Evolutionary conservation across 2,329 filamentous ascomycete species (phyloP).

Genomic region (Trichophyton rubrum): DNA sequence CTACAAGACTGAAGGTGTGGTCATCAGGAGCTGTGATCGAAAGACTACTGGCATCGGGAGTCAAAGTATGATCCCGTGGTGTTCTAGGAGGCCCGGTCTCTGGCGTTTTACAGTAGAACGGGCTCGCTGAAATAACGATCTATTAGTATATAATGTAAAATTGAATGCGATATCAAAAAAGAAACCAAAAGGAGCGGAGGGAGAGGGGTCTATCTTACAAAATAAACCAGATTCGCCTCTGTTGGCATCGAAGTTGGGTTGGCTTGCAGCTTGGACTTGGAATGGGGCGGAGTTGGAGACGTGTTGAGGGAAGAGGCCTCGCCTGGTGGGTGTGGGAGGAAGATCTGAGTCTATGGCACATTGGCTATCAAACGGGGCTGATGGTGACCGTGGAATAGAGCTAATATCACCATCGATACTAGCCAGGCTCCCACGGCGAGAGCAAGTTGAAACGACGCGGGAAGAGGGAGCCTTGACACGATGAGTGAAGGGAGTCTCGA

Average conservation of each 20-base stretch:
- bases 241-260: background rate
- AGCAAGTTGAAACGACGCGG: constrained; percentile 37
- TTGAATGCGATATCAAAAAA: background rate
- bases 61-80: constrained; percentile 60
- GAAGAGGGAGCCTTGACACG: constrained; percentile 13
- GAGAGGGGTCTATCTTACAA: constrained; percentile 29
- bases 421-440: constrained; percentile 57
- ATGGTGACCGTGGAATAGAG: constrained; percentile 46
- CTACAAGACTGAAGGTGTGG: constrained; percentile 27
- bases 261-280: background rate
- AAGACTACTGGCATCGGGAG: constrained; percentile 67
- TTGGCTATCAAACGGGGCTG: constrained; percentile 43
- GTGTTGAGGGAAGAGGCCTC: constrained; percentile 21
- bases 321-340: constrained; percentile 89
- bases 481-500: constrained; percentile 2
- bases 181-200: background rate
- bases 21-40: constrained; percentile 59
- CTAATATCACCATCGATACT: constrained; percentile 70
- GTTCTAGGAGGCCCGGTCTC: constrained; percentile 56
- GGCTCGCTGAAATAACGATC: constrained; percentile 44
- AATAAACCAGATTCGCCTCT: constrained; percentile 16
- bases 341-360: constrained; percentile 55
- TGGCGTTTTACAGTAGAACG: constrained; percentile 44
- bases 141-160: constrained; percentile 5
- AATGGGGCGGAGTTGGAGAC: constrained; percentile 14